phyloP scores from a whole-genome alignment of 169 alveolate genomes.

The Cryptosporidium tyzzeri region DNA sequence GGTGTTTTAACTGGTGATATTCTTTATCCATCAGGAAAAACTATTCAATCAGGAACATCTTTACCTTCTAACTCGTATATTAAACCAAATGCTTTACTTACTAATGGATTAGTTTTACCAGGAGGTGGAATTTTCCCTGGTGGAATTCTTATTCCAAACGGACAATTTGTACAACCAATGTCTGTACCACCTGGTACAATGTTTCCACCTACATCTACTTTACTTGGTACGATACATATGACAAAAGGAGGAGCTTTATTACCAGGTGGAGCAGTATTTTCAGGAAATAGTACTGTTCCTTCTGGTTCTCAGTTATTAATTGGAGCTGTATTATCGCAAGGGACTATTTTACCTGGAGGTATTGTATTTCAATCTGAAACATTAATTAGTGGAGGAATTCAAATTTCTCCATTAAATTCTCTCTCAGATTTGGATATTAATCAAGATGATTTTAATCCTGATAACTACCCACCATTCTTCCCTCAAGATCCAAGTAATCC shows the following conservation, averaged over 20 bases:
- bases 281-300: conserved; percentile 70
- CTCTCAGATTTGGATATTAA: conserved; percentile 65
- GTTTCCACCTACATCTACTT: conserved; percentile 61
- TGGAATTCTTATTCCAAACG: conserved; percentile 67
- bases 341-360: conserved; percentile 71
- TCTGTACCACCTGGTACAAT: conserved; percentile 74
- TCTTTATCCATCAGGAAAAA: conserved; percentile 65
- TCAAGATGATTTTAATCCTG: conserved; percentile 52
- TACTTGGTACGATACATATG: conserved; percentile 43
- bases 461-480: conserved; percentile 58
- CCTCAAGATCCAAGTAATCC: not conserved
- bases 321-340: conserved; percentile 71
- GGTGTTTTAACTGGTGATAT: conserved; percentile 60
- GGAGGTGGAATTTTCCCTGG: conserved; percentile 77
- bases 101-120: conserved; percentile 56
- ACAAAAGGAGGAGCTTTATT: conserved; percentile 64
- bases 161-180: conserved; percentile 63
- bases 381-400: conserved; percentile 38
- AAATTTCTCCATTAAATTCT: conserved; percentile 52
- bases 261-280: conserved; percentile 75
- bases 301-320: conserved; percentile 50
- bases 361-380: conserved; percentile 66
- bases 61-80: conserved; percentile 57
- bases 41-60: conserved; percentile 55
- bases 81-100: conserved; percentile 59